phyloP scores from a whole-genome alignment of 176 grass and related monocot species.

The Avena insularis region DNA sequence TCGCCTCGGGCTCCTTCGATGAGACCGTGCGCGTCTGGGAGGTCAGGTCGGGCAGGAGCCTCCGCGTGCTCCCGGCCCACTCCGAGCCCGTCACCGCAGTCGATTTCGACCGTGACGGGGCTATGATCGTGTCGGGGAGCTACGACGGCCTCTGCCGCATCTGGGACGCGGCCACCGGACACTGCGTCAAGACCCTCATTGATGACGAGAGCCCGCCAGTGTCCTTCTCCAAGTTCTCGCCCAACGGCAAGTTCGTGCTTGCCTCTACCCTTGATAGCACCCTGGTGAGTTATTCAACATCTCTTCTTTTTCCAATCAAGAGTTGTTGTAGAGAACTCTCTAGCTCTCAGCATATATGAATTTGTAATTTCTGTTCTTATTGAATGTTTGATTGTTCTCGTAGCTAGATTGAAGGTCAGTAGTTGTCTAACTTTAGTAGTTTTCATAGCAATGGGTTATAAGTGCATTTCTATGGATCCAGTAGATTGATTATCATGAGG shows the following conservation, averaged over 20 bases:
- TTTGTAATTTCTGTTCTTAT: slow-evolving; percentile 4
- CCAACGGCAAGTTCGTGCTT: slow-evolving; percentile 95
- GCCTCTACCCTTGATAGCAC: slow-evolving; percentile 88
- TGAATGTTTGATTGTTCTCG: background rate
- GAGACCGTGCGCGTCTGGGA: slow-evolving; percentile 97
- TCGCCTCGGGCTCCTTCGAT: slow-evolving; percentile 91
- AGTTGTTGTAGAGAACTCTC: background rate
- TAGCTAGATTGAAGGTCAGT: background rate
- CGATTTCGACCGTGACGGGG: slow-evolving; percentile 78
- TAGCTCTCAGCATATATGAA: slow-evolving; percentile 2
- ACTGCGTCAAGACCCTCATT: slow-evolving; percentile 91
- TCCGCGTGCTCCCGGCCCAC: slow-evolving; percentile 88
- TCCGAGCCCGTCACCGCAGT: slow-evolving; percentile 93
- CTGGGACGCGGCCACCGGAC: slow-evolving; percentile 82
- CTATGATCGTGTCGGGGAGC: slow-evolving; percentile 82
- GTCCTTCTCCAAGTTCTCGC: slow-evolving; percentile 83
- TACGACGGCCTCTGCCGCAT: slow-evolving; percentile 86
- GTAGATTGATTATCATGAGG: background rate
- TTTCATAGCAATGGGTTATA: background rate
- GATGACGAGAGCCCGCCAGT: slow-evolving; percentile 87
- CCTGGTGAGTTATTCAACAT: slow-evolving; percentile 65
- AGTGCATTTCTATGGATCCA: background rate
- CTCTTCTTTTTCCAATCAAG: background rate
- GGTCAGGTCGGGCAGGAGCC: slow-evolving; percentile 78
- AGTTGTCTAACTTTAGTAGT: background rate